These are phyloP conservation scores for Mycena haematopus DNA, from an alignment of 768 basidiomycete species.

Conservation along the genomic window DNA sequence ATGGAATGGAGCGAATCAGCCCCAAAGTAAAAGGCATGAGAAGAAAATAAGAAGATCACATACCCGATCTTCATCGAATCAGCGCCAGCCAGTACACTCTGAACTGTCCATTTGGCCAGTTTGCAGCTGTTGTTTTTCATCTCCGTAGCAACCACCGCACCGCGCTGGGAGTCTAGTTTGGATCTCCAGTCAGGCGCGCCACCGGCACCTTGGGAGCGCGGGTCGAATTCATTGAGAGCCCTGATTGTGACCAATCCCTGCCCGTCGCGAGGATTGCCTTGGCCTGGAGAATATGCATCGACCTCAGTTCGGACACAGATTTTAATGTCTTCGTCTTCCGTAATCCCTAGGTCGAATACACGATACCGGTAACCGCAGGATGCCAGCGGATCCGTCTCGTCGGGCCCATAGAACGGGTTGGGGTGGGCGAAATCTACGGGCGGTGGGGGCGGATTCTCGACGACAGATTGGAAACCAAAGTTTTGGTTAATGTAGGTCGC, in stretches of 20 bases:
- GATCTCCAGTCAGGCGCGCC: conserved; percentile 98
- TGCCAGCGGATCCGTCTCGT: conserved; percentile 94
- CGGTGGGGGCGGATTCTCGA: conserved; percentile 66
- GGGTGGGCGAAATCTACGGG: conserved; percentile 81
- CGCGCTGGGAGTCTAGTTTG: conserved; percentile 95
- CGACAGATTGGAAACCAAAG: conserved; percentile 94
- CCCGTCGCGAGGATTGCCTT: conserved; percentile 68
- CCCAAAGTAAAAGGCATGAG: conserved; percentile 14
- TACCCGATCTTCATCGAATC: conserved; percentile 98
- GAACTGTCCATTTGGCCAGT: conserved; percentile 96
- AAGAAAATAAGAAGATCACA: conserved; percentile 39
- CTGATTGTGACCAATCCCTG: conserved; percentile 90
- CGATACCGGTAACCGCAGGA: conserved; percentile 97
- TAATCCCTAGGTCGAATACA: conserved; percentile 89
- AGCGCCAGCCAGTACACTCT: conserved; percentile 93
- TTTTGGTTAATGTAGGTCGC: conserved; percentile 99
- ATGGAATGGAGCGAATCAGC: neutral
- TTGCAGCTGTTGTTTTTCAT: conserved; percentile 99
- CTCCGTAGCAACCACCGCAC: conserved; percentile 97
- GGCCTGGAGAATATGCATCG: conserved; percentile 78
- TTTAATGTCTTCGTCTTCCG: conserved; percentile 89
- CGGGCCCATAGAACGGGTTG: conserved; percentile 94
- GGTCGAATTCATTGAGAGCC: conserved; percentile 96
- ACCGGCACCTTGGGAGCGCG: conserved; percentile 86
- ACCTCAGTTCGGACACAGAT: conserved; percentile 96